Evolutionary conservation across 805 yeast genomes (phyloP), one percentile per base, ranked within the genome.

Genomic region (Metschnikowia dekortorum): DNA sequence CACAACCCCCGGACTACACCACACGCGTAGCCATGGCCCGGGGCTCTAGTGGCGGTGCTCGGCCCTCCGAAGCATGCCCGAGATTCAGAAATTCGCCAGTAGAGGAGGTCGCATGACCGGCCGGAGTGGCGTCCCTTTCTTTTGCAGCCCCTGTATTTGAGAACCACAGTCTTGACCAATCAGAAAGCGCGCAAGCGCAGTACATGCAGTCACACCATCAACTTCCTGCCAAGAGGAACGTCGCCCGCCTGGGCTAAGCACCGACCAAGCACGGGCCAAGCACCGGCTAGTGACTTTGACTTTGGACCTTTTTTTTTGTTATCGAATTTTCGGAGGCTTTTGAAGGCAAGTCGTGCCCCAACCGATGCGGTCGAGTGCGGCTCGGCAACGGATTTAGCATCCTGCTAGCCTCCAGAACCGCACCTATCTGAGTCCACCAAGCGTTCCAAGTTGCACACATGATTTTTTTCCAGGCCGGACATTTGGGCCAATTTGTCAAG

Each of bases 191-290:
- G 37, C 66, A 64, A n/a, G 62, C 67, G 44, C 68, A 64, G 44
- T 63, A 61, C 55, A 64, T 56, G 49, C 68, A 33, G 64, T 61
- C 0, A 71, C 75, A 14, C 69, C 58, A 47, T 73, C 78, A 49
- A 55, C 6, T 61, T 61, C 10, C 59, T 46, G 5, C 75, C 73
- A 28, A 70, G 59, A 44, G 62, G 71, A 44, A 64, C 64, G 49
- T 69, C 72, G 14, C 81, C 81, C n/a, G 76, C 77, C 46, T 76
- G 70, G 1, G 84, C 75, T 50, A 73, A 48, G n/a, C 48, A 44
- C 18, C 48, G 18, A n/a, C n/a, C n/a, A n/a, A n/a, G n/a, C n/a
- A n/a, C 76, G 70, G 1, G 84, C 75, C 50, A 73, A 48, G n/a
- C 48, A 44, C 18, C 48, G 18, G 42, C 54, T 50, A 31, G 60